These are phyloP conservation scores for Sphagnurus paluster DNA, from an alignment of 1,284 basidiomycete species.

Conservation along the genomic window DNA sequence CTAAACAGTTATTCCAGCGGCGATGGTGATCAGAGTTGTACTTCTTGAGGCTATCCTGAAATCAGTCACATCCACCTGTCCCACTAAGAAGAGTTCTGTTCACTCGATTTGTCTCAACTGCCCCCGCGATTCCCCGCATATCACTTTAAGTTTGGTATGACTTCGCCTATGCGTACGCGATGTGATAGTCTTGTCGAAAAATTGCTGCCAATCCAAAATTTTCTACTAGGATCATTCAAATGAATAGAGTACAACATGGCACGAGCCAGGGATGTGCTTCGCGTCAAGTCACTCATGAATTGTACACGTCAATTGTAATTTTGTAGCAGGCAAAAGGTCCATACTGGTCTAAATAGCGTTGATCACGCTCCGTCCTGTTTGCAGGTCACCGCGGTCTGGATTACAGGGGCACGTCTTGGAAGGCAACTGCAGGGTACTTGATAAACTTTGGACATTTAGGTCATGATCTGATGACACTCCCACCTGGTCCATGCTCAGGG, in stretches of 20 bases:
- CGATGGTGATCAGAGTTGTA: too few relatives aligned
- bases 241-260: too few relatives aligned
- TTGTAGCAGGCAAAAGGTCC: background rate
- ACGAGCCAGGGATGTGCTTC: too few relatives aligned
- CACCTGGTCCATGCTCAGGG: background rate
- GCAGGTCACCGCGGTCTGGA: background rate
- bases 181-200: constrained; percentile 1
- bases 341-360: too few relatives aligned
- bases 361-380: too few relatives aligned
- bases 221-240: too few relatives aligned
- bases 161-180: background rate
- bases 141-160: background rate
- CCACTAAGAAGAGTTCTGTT: too few relatives aligned
- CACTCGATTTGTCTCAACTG: background rate
- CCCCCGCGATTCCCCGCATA: background rate
- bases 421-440: constrained; percentile 3
- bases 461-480: constrained; percentile 5
- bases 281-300: too few relatives aligned
- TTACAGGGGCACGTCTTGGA: constrained; percentile 1
- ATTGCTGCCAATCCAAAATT: constrained; percentile 1
- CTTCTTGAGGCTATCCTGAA: too few relatives aligned
- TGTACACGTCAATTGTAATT: background rate
- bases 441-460: too few relatives aligned
- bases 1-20: too few relatives aligned
- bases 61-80: too few relatives aligned